Conservation (phyloP, 108 stramenopile genomes). For the Pseudonitzschia pungens region DNA sequence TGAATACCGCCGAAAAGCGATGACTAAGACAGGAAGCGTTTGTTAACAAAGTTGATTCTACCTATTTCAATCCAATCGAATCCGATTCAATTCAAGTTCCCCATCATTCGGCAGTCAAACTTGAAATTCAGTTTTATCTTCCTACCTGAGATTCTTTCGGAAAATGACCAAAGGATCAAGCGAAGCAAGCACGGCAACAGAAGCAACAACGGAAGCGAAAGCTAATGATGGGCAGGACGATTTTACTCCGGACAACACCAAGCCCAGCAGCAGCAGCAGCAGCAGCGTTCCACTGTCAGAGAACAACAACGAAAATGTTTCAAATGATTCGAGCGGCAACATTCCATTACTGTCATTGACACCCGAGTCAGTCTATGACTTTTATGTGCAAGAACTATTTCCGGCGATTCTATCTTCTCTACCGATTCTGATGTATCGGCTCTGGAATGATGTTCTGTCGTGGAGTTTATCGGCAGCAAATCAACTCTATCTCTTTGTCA, state of each 20-base stretch:
- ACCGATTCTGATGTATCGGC: slow-evolving; percentile 44
- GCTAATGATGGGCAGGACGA: background rate
- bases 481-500: slow-evolving; percentile 41
- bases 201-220: background rate
- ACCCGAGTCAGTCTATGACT: slow-evolving; percentile 51
- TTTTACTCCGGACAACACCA: background rate
- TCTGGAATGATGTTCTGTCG: slow-evolving; percentile 31
- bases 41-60: background rate
- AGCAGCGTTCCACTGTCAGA: no score
- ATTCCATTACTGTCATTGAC: background rate
- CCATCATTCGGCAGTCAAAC: background rate
- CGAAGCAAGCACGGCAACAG: background rate
- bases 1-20: no score
- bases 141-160: no score
- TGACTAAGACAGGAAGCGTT: no score
- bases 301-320: background rate
- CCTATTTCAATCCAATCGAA: background rate
- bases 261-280: background rate
- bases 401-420: slow-evolving; percentile 55
- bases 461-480: slow-evolving; percentile 4
- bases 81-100: background rate
- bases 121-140: background rate
- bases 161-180: background rate
- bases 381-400: slow-evolving; percentile 47
- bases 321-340: background rate